A percentile compares a stretch with the other conserved stretches of the same genome.
These are phyloP conservation scores for Cryptosporidium meleagridis DNA, from an alignment of 169 alveolate genomes.

Conservation along the genomic window DNA sequence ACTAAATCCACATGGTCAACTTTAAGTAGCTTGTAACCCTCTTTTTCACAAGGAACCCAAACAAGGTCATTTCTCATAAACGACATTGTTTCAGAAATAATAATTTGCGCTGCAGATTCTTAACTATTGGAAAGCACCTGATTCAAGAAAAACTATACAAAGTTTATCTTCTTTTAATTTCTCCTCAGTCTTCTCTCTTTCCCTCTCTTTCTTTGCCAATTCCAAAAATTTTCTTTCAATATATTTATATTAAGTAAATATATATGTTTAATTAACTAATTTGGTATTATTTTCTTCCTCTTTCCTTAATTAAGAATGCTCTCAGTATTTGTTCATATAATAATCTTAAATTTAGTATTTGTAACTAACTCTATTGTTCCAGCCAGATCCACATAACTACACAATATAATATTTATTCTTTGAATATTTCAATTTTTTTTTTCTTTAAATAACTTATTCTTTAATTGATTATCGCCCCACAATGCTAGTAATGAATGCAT, in stretches of 20 bases:
- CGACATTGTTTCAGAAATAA: neutral
- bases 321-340: neutral
- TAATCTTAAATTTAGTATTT: neutral
- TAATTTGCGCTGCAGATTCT: neutral
- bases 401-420: neutral
- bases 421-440: neutral
- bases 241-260: too few species aligned
- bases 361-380: neutral
- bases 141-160: neutral
- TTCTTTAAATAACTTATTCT: neutral
- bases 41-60: slow-evolving; percentile 72
- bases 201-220: neutral
- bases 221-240: neutral
- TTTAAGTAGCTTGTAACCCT: slow-evolving; percentile 59
- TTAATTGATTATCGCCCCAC: slow-evolving; percentile 57
- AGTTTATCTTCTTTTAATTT: neutral
- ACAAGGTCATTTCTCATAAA: slow-evolving; percentile 59
- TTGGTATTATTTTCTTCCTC: neutral
- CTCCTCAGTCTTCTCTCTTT: neutral
- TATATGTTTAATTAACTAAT: neutral
- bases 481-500: slow-evolving; percentile 63
- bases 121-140: neutral
- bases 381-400: neutral
- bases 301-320: neutral
- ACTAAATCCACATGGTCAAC: slow-evolving; percentile 48